Base-by-base conservation (phyloP, 345 rosid species). In the Raphanus raphanistrum region DNA sequence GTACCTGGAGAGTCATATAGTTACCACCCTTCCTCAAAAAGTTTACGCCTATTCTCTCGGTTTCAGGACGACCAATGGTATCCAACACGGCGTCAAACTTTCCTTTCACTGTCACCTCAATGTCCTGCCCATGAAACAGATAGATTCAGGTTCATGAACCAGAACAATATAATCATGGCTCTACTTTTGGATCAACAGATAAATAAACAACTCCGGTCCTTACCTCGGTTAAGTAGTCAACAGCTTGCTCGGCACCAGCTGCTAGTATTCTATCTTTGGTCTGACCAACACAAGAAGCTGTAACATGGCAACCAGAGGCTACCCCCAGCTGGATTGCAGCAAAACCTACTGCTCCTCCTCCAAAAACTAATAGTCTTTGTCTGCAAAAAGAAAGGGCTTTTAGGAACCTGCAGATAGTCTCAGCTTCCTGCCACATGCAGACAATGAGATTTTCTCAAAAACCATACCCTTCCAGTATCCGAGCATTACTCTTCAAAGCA, bases 261-360 rank as follows among this genome's bases (percentile, higher is more conserved):
- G 85, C 85, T 36, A 82, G 81, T 65, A 89, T 71, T 32, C 91
- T 82, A 17, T 85, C 85, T 54, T 84, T 74, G 17, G 91, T 94
- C 82, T 83, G 87, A 82, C 88, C 76, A 21, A 92, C 92, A 87
- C 98, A 94, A 43, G 98, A 92, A 60, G 93, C 86, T 58, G 87
- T 77, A 75, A 89, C 97, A 63, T 83, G 90, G 70, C 95, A 92
- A n/a, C 90, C 90, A 41, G 82, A 82, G 79, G 93, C 97, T 38
- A 88, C 90, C 1, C 90, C 89, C 69, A 94, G 82, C 88, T 94
- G 98, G 70, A 90, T 88, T 77, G 97, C 97, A 70, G 97, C 77
- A 76, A 89, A 94, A 55, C 98, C 97, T 59, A 94, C 98, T 2
- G 97, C 98, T 48, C 97, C 98, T 70, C 97, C 98, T 26, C 97